Evolutionary conservation across 202 grass and related monocot species (phyloP).

Genomic region (Zizania palustris): DNA sequence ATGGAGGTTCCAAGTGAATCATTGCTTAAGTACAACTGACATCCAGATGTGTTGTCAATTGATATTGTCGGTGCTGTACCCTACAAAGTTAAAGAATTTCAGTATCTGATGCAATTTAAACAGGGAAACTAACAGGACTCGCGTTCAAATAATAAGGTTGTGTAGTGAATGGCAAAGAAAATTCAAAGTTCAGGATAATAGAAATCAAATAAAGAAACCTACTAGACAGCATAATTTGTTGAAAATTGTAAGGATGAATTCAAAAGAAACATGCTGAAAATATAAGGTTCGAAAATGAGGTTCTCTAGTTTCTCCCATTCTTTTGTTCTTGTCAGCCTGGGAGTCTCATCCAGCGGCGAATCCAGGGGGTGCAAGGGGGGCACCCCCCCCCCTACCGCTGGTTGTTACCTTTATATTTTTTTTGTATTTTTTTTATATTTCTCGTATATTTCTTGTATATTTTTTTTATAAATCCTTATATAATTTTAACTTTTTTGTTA

Average conservation of each 20-base stretch:
- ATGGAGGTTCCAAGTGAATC: constrained; percentile 70
- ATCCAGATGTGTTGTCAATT: constrained; percentile 89
- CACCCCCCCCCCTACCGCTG: too few species aligned
- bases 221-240: not conserved
- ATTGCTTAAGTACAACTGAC: constrained; percentile 86
- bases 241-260: constrained; percentile 4
- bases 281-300: not conserved
- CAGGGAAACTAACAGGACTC: constrained; percentile 6
- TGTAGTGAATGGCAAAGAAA: constrained; percentile 11
- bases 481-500: too few species aligned
- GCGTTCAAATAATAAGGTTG: constrained; percentile 15
- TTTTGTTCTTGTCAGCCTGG: not conserved
- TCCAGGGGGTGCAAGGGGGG: too few species aligned
- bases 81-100: constrained; percentile 49
- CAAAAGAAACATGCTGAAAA: not conserved
- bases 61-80: constrained; percentile 76
- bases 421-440: too few species aligned
- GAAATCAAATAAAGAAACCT: not conserved
- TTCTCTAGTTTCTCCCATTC: not conserved
- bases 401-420: too few species aligned
- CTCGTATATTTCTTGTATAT: too few species aligned
- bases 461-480: too few species aligned
- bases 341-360: not conserved
- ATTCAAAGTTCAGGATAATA: not conserved
- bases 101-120: constrained; percentile 13